A percentile compares a stretch with the other conserved stretches of the same genome.
Evolutionary conservation across 2,329 filamentous ascomycete species (phyloP).

Genomic region (Pseudogymnoascus sp.): DNA sequence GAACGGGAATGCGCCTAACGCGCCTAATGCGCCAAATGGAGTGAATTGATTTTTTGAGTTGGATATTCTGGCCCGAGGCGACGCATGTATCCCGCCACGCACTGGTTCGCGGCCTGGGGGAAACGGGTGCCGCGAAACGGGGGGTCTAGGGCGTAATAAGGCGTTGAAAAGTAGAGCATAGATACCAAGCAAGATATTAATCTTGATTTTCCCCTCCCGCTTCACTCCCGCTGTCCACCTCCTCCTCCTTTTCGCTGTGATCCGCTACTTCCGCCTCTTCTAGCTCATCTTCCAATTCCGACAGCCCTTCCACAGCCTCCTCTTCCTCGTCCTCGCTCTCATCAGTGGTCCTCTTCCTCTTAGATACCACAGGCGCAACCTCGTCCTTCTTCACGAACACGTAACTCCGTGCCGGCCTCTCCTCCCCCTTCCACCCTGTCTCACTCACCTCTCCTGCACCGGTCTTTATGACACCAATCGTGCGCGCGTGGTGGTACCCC

Average conservation of each 20-base stretch:
- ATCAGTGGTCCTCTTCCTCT: constrained; percentile 25
- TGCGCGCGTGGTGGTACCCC: constrained; percentile 65
- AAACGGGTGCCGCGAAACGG: background rate
- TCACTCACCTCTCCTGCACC: constrained; percentile 35
- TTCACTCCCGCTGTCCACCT: constrained; percentile 27
- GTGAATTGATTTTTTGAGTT: constrained; percentile 13
- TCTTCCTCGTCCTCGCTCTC: constrained; percentile 20
- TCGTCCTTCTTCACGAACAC: constrained; percentile 54
- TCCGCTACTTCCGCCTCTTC: constrained; percentile 19
- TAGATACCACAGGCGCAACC: constrained; percentile 26
- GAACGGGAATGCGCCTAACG: constrained; percentile 13
- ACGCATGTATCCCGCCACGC: background rate
- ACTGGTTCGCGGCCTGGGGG: background rate
- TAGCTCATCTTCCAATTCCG: constrained; percentile 21
- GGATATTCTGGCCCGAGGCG: constrained; percentile 11
- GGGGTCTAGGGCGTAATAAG: background rate
- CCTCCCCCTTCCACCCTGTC: constrained; percentile 43
- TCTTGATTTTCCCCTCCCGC: constrained; percentile 17
- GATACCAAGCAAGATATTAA: constrained; percentile 19
- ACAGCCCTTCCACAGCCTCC: constrained; percentile 23
- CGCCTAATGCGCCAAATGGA: background rate
- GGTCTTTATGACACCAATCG: constrained; percentile 54
- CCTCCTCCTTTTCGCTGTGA: constrained; percentile 26
- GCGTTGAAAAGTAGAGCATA: constrained; percentile 9
- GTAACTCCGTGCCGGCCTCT: constrained; percentile 48